Base-by-base conservation (phyloP, 371 early-diverging fungal genomes). In the Conidiobolus incongruus region DNA sequence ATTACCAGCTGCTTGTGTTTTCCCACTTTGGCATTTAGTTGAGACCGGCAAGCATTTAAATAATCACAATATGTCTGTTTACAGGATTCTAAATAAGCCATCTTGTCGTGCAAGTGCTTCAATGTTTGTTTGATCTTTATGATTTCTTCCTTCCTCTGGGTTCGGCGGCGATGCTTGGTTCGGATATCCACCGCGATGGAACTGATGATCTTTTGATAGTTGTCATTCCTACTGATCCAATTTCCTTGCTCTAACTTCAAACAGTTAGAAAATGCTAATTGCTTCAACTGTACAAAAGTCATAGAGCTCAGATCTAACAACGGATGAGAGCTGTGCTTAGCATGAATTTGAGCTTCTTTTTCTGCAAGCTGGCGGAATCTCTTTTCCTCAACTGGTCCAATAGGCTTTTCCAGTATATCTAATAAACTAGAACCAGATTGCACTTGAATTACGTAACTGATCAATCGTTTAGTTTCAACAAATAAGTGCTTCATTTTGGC, bases 101-200 rank as follows among this genome's bases (percentile, higher is more conserved):
- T 52, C 59, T 91, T 94, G 42, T 81, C 79, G 36, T 75, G 63
- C 52, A 97, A 62, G 58, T 82, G 73, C 5, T 52, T 47, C 24
- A 95, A 56, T 7, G 95, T 95, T 34, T 70, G 64, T 35, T 68
- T 64, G 41, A 92, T 68, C 28, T 72, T 65, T 15, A 56, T 49
- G 33, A 86, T 50, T 49, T 95, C 95, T 0, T 59, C 52, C 4
- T 72, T 63, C 16, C 90, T 68, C 48, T 79, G 75, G 26, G 69
- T 54, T 22, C 93, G 74, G 6, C 90, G 72, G 13, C 78, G 62
- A 48, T 86, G 80, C 59, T 91, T 91, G 45, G 79, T 86, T 19
- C 90, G 73, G 59, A 97, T 85, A 52, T 93, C 92, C 42, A 63
- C 63, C 1, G 86, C 93, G 52, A 96, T 88, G 40, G 79, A 62